Evolutionary conservation across 192 early-diverging fungal genomes (phyloP).

Genomic region (Martensiomyces pterosporus): DNA sequence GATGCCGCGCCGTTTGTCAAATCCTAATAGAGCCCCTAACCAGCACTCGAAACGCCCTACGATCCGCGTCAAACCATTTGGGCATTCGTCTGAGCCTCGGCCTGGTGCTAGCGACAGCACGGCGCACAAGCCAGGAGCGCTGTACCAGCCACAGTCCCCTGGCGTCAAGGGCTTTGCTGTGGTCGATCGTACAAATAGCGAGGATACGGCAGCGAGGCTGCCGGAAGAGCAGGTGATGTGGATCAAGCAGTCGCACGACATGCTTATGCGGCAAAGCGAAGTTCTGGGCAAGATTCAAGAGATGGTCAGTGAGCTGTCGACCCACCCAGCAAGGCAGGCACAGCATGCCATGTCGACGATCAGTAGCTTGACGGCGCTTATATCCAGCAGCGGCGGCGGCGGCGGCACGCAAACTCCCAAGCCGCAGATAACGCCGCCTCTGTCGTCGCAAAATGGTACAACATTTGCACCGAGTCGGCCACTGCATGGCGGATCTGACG

Average conservation of each 20-base stretch:
- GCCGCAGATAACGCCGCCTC: not conserved
- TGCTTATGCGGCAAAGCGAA: slow-evolving; percentile 29
- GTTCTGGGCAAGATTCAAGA: slow-evolving; percentile 17
- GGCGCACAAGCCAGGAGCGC: not conserved
- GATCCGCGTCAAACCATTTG: slow-evolving; percentile 32
- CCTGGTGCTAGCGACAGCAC: no score
- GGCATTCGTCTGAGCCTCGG: not conserved
- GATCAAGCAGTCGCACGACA: slow-evolving; percentile 34
- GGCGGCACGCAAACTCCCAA: not conserved
- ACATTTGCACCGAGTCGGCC: no score
- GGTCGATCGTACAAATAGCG: no score
- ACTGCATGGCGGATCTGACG: no score
- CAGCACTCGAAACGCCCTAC: slow-evolving; percentile 12
- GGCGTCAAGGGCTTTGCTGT: not conserved
- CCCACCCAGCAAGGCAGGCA: slow-evolving; percentile 2
- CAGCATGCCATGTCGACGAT: slow-evolving; percentile 24
- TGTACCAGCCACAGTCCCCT: slow-evolving; percentile 1
- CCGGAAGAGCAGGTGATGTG: slow-evolving; percentile 26
- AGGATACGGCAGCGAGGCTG: no score
- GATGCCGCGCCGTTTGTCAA: no score
- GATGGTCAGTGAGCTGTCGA: slow-evolving; percentile 16
- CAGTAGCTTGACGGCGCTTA: slow-evolving; percentile 23
- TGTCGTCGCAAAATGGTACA: not conserved
- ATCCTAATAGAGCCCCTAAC: no score
- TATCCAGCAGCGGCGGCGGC: slow-evolving; percentile 6